Base-by-base conservation (phyloP, 2,329 filamentous ascomycete species). In the Verticillium klebahnii region DNA sequence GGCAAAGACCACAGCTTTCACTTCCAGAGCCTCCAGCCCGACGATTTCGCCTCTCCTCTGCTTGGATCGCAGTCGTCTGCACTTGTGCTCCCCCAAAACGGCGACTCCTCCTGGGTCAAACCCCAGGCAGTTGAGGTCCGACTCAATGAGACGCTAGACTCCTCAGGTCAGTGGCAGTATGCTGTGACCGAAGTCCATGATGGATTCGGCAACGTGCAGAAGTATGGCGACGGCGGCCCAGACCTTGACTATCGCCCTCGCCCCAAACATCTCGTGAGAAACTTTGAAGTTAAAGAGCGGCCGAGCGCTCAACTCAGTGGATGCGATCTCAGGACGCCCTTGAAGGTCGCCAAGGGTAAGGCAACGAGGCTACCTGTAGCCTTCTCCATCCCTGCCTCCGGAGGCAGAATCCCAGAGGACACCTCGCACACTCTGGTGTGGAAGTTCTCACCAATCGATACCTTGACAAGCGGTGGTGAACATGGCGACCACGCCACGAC, bases 11-110 rank as follows among this genome's bases (percentile, higher is more conserved):
- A 89, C 68, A 91, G 91, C 63, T 92, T 93, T 67, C 92, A 94
- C 65, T 94, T 96, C 68, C 93, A 98, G 75, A 97, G 92, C 70
- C 86, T 99, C 55, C 93, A 97, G 69, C 93, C 95, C 0, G 93
- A 97, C 57, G 91, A 91, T 39, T 89, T 93, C 69, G 81, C 85
- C 3, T 96, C 92, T 1, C 92, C 93, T 1, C 79, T 96, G 39
- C 77, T 90, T n/a, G 84, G 84, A 58, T 82, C 86, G 55, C 80
- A 79, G 31, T 81, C 84, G 1, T 82, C 82, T 23, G 82, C 82
- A 19, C 72, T 93, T 52, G 78, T 89, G 52, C 76, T 80, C 52
- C 76, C 82, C 14, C 83, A 79, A 45, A 81, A 85, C 34, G 82
- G 90, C 56, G 90, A 94, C 67, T 82, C 90, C 37, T 87, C 89